Percentiles rank a stretch among this genome's conserved stretches.
These are phyloP conservation scores for Phialophora chinensis DNA, from an alignment of 2,329 filamentous ascomycete genomes.

Conservation along the genomic window DNA sequence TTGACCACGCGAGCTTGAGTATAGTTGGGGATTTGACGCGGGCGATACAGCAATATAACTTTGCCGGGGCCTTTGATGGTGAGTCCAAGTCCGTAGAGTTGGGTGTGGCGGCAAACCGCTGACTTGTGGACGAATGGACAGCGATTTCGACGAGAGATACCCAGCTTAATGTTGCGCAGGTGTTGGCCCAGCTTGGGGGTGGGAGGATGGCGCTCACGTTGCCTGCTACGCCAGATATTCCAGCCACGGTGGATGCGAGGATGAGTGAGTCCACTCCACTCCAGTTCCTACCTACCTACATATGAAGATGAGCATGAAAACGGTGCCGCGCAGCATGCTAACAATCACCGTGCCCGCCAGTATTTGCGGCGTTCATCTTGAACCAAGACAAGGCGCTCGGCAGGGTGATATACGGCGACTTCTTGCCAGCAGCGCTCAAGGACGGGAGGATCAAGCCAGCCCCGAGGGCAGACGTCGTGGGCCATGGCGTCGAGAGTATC, in stretches of 20 bases:
- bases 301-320: not conserved
- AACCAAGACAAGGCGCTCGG: conserved; percentile 39
- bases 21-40: conserved; percentile 35
- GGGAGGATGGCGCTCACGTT: conserved; percentile 31
- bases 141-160: conserved; percentile 31
- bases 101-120: not conserved
- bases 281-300: not conserved
- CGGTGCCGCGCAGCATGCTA: not conserved
- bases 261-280: conserved; percentile 22
- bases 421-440: conserved; percentile 43
- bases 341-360: conserved; percentile 9
- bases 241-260: conserved; percentile 27
- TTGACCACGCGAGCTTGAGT: conserved; percentile 50
- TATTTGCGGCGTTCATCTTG: conserved; percentile 30
- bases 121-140: conserved; percentile 1
- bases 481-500: conserved; percentile 47
- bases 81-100: not conserved
- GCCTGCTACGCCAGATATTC: conserved; percentile 26
- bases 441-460: conserved; percentile 41
- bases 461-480: conserved; percentile 48
- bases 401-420: conserved; percentile 44
- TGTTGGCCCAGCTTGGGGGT: conserved; percentile 35
- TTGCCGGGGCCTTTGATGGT: conserved; percentile 34
- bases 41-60: conserved; percentile 25
- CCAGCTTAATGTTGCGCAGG: conserved; percentile 28